A percentile compares a stretch with the other conserved stretches of the same genome.
Conservation (phyloP, 2,329 filamentous ascomycete species). For the Aspergillus japonicus region DNA sequence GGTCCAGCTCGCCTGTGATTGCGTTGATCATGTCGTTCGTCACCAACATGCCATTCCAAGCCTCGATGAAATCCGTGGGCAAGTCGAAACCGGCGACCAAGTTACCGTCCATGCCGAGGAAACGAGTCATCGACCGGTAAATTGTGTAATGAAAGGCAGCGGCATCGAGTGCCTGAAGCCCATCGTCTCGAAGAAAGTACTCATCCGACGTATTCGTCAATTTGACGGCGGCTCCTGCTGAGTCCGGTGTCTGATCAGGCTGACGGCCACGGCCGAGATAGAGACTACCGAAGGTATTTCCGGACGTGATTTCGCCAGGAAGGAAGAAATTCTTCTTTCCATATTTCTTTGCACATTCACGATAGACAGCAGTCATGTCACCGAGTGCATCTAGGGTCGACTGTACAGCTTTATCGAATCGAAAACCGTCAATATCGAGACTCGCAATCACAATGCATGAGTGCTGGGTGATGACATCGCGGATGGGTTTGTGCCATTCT, state of each 20-base stretch:
- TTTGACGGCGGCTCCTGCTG: constrained; percentile 48
- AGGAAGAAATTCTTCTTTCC: constrained; percentile 64
- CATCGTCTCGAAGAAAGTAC: constrained; percentile 53
- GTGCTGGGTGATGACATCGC: constrained; percentile 57
- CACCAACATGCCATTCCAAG: constrained; percentile 56
- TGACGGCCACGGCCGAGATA: constrained; percentile 61
- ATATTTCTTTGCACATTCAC: constrained; percentile 54
- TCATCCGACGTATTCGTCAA: constrained; percentile 44
- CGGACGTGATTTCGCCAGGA: constrained; percentile 61
- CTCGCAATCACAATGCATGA: constrained; percentile 61
- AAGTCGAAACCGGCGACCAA: constrained; percentile 53
- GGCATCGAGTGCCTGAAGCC: constrained; percentile 55
- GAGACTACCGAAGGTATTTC: constrained; percentile 58
- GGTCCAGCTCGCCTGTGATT: constrained; percentile 57
- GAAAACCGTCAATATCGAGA: constrained; percentile 63
- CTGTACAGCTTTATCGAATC: constrained; percentile 65
- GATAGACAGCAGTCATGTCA: constrained; percentile 55
- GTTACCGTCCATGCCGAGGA: constrained; percentile 59
- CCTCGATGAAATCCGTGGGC: constrained; percentile 52
- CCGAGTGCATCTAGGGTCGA: constrained; percentile 60
- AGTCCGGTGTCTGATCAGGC: constrained; percentile 49
- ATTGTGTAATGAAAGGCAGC: constrained; percentile 63
- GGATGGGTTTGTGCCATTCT: constrained; percentile 61
- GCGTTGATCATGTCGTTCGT: constrained; percentile 61
- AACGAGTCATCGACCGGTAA: constrained; percentile 59